Evolutionary conservation across 371 early-diverging fungal species (phyloP), one percentile per base, ranked within the genome.

Genomic region (Choanephora cucurbitarum): DNA sequence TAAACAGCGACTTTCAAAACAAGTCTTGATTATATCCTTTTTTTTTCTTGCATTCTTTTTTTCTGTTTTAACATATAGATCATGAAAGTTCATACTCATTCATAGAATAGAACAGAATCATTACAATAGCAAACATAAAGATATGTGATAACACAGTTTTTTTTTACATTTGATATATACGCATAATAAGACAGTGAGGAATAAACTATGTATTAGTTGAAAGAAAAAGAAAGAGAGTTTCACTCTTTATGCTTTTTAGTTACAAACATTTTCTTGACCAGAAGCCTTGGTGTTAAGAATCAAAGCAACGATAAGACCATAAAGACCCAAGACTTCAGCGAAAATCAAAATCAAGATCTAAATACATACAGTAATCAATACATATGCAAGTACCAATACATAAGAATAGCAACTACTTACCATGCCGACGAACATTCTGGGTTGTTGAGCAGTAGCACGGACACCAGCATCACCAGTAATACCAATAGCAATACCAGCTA

Each of bases 381-480:
- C 50, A 42, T 49, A 21, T 15, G 21, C 7, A 21, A 14, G 18
- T 43, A 32, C 17, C 19, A 23, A 19, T 10, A 18, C 13, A 37
- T 46, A 15, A 23, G 31, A 28, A 34, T 15, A 32, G 9, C 19
- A 42, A 37, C 2, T 28, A 54, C 47, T 46, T 52, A 91, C 92
- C 90, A 87, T 89, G 63, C 93, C 91, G 51, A 98, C 97, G 77
- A 94, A 98, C 66, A 97, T 84, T 69, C 89, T 83, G 24, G 96
- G 95, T 70, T 96, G 95, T 72, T 94, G 91, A 53, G 93, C 93
- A 57, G 90, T 88, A 33, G 92, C 93, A 50, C 97, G 87, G 42
- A 95, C 96, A 73, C 89, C 88, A 58, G 93, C 91, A 69, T 99
- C 99, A 73, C 98, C 99, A 46, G 96, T 95, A 57, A 97, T 85